A percentile compares a stretch with the other conserved stretches of the same genome.
These are phyloP conservation scores for Pilasporangium apinafurcum DNA, from an alignment of 352 stramenopile species.

Conservation along the genomic window DNA sequence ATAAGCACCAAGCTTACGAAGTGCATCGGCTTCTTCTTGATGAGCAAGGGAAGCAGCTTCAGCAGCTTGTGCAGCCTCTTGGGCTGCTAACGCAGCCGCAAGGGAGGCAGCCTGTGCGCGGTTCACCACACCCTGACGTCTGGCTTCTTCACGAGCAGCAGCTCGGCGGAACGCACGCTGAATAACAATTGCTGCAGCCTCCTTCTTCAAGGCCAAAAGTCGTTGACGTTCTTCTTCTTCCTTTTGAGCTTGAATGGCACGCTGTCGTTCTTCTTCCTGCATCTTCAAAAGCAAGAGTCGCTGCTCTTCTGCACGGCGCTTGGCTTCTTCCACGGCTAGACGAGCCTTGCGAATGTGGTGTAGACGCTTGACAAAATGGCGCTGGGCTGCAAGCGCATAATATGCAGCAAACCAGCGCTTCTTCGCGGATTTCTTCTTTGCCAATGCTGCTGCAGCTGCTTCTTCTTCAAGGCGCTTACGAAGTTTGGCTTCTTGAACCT, in stretches of 20 bases:
- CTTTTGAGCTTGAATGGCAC: slow-evolving; percentile 44
- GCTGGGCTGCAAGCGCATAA: slow-evolving; percentile 62
- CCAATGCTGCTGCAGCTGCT: slow-evolving; percentile 43
- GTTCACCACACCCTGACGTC: slow-evolving; percentile 51
- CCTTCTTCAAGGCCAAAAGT: slow-evolving; percentile 42
- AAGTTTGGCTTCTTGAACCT: slow-evolving; percentile 72
- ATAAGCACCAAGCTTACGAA: slow-evolving; percentile 62
- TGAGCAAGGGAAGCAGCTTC: slow-evolving; percentile 67
- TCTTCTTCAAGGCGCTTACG: slow-evolving; percentile 73
- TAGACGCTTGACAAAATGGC: slow-evolving; percentile 74
- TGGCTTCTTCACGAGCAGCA: slow-evolving; percentile 65
- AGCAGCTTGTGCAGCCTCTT: slow-evolving; percentile 68
- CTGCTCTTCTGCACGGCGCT: slow-evolving; percentile 66
- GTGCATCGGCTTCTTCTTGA: slow-evolving; percentile 67
- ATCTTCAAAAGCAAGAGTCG: slow-evolving; percentile 46
- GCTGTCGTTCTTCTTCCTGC: slow-evolving; percentile 65
- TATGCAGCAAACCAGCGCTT: slow-evolving; percentile 73
- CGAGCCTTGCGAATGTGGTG: slow-evolving; percentile 77
- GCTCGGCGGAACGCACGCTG: slow-evolving; percentile 67
- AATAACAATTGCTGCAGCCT: slow-evolving; percentile 49
- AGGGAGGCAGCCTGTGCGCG: slow-evolving; percentile 67
- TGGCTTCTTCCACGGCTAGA: slow-evolving; percentile 71
- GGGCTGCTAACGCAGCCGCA: slow-evolving; percentile 61
- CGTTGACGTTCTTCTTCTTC: slow-evolving; percentile 65
- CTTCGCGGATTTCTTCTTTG: slow-evolving; percentile 76